Percentiles rank a stretch among this genome's conserved stretches.
Evolutionary conservation across 129 eudicot species (phyloP).

Genomic region (Centaurea solstitialis): DNA sequence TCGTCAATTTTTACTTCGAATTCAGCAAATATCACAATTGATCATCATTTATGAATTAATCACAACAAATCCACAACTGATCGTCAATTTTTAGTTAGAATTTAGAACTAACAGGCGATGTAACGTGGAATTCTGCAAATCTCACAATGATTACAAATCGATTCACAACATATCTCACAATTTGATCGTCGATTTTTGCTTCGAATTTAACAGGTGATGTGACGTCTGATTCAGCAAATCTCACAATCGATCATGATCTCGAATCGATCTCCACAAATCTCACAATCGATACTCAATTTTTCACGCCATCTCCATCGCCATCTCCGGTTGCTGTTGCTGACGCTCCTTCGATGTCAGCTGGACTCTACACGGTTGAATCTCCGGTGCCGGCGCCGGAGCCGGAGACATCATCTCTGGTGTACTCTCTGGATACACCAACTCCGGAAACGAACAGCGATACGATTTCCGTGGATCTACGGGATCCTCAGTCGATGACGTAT

Average conservation of each 20-base stretch:
- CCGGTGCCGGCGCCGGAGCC: not conserved
- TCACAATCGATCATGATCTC: too few species aligned
- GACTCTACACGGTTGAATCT: conserved; percentile 7
- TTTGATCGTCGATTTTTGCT: not conserved
- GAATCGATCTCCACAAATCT: not conserved
- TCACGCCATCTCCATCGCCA: not conserved
- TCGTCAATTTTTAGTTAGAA: too few species aligned
- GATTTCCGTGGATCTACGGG: not conserved
- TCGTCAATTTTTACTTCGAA: too few species aligned
- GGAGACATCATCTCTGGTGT: not conserved
- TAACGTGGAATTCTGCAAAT: too few species aligned
- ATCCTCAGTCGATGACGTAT: conserved; percentile 16
- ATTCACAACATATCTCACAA: not conserved
- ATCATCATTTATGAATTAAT: too few species aligned
- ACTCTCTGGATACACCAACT: not conserved
- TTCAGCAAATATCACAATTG: too few species aligned
- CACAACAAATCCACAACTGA: too few species aligned
- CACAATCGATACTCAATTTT: not conserved
- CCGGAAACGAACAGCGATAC: not conserved
- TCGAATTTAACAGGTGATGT: not conserved
- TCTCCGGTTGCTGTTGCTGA: not conserved
- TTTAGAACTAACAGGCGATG: not conserved
- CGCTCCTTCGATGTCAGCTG: not conserved
- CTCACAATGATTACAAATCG: not conserved
- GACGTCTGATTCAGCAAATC: too few species aligned